These are phyloP conservation scores for Dimocarpus longan DNA, from an alignment of 345 rosid genomes.

Conservation along the genomic window DNA sequence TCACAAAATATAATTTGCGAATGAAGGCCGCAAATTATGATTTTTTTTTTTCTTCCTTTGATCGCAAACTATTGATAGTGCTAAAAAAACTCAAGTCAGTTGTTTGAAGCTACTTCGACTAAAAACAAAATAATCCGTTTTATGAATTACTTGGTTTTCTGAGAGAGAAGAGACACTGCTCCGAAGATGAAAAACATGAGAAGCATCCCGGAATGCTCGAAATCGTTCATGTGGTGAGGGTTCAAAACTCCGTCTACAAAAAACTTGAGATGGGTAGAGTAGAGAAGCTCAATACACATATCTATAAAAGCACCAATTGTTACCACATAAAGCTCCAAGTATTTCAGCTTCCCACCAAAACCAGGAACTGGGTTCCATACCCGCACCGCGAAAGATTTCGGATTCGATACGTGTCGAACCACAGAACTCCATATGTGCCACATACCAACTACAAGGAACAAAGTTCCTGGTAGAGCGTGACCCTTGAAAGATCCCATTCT, in stretches of 20 bases:
- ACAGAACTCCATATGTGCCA: conserved; percentile 91
- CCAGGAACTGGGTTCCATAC: conserved; percentile 90
- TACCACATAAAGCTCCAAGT: conserved; percentile 85
- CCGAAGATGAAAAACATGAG: conserved; percentile 93
- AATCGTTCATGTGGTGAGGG: conserved; percentile 89
- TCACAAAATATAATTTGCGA: no score
- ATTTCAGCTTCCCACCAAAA: conserved; percentile 69
- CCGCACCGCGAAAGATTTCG: conserved; percentile 69
- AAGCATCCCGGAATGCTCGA: conserved; percentile 97
- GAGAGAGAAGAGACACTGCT: conserved; percentile 61
- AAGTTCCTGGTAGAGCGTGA: conserved; percentile 83
- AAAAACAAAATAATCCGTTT: no score
- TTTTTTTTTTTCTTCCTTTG: no score
- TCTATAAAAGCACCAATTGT: conserved; percentile 74
- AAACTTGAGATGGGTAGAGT: conserved; percentile 89
- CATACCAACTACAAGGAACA: conserved; percentile 72
- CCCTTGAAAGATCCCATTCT: conserved; percentile 95
- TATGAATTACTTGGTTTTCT: conserved; percentile 63
- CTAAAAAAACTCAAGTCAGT: no score
- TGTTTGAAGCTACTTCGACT: no score
- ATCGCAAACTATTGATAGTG: no score
- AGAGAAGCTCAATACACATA: conserved; percentile 83
- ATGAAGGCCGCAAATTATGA: no score
- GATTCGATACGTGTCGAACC: conserved; percentile 58
- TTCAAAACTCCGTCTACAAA: conserved; percentile 77